A percentile compares a stretch with the other conserved stretches of the same genome.
Evolutionary conservation across 2,329 filamentous ascomycete genomes (phyloP).

Genomic region (Clarireedia sp.): DNA sequence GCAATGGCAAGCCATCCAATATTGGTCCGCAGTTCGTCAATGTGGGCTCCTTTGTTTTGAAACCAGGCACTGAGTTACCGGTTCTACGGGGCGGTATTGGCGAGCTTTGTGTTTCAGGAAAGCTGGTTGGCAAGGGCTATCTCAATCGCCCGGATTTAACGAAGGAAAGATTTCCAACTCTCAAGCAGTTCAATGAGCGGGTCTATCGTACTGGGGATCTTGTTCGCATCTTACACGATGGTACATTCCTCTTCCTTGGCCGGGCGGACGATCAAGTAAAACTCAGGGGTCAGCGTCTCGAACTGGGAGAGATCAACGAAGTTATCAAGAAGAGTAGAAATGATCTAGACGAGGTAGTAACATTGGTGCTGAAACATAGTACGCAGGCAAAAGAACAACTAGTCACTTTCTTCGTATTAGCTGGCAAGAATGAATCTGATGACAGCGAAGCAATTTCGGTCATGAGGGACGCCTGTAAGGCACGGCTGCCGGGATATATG

Average conservation of each 20-base stretch:
- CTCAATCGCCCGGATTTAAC: slow-evolving; percentile 75
- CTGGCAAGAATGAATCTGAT: slow-evolving; percentile 18
- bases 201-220: slow-evolving; percentile 87
- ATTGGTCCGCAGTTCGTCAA: slow-evolving; percentile 84
- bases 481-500: slow-evolving; percentile 76
- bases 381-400: slow-evolving; percentile 74
- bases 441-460: slow-evolving; percentile 35
- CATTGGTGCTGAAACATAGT: slow-evolving; percentile 64
- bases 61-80: slow-evolving; percentile 58
- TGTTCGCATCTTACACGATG: slow-evolving; percentile 71
- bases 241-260: slow-evolving; percentile 79
- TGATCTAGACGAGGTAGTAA: slow-evolving; percentile 59
- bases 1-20: slow-evolving; percentile 73
- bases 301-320: slow-evolving; percentile 87
- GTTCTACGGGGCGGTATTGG: slow-evolving; percentile 74
- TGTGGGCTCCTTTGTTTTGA: slow-evolving; percentile 74
- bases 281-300: slow-evolving; percentile 77
- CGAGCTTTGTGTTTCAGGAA: slow-evolving; percentile 81
- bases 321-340: slow-evolving; percentile 58
- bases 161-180: slow-evolving; percentile 61
- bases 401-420: slow-evolving; percentile 62
- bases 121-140: slow-evolving; percentile 83
- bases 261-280: slow-evolving; percentile 90
- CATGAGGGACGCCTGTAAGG: slow-evolving; percentile 56
- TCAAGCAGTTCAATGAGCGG: slow-evolving; percentile 48